These are phyloP conservation scores for Cladosporium sp. DNA, from an alignment of 2,329 filamentous ascomycete genomes.

Conservation along the genomic window DNA sequence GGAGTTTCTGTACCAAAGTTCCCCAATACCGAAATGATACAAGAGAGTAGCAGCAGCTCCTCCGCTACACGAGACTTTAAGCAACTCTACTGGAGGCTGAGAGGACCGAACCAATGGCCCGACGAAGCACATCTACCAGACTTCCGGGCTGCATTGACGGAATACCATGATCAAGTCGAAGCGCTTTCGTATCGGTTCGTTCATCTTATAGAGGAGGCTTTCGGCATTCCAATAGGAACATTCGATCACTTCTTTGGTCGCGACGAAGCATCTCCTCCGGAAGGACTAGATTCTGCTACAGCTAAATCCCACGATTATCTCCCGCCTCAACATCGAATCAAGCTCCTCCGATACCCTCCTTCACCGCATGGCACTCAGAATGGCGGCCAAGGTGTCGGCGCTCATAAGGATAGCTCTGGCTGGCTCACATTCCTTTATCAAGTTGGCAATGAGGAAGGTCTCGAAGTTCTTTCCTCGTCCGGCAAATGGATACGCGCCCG, in stretches of 20 bases:
- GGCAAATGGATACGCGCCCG: conserved; percentile 56
- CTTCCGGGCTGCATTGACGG: conserved; percentile 37
- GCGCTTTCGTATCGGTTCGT: conserved; percentile 57
- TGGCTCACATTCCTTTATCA: conserved; percentile 68
- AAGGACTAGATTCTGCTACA: not conserved
- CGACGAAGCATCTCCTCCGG: conserved; percentile 31
- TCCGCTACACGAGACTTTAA: conserved; percentile 37
- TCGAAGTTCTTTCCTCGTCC: conserved; percentile 54
- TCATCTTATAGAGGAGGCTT: conserved; percentile 58
- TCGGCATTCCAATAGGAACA: conserved; percentile 51
- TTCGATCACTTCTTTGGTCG: conserved; percentile 54
- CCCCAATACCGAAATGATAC: not conserved
- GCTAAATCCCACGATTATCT: conserved; percentile 25
- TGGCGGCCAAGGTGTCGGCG: conserved; percentile 57
- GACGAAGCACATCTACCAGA: conserved; percentile 33
- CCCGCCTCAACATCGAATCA: conserved; percentile 58
- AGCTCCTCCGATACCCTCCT: conserved; percentile 58
- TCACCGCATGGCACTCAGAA: conserved; percentile 25
- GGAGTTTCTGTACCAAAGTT: not conserved
- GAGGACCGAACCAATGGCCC: conserved; percentile 45
- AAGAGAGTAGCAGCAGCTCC: conserved; percentile 41
- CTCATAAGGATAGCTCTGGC: conserved; percentile 65
- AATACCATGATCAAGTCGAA: conserved; percentile 57
- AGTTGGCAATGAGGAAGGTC: conserved; percentile 55
- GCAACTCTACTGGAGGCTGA: conserved; percentile 45